Conservation (phyloP, 257 asterid genomes). For the Fraxinus cuspidata region DNA sequence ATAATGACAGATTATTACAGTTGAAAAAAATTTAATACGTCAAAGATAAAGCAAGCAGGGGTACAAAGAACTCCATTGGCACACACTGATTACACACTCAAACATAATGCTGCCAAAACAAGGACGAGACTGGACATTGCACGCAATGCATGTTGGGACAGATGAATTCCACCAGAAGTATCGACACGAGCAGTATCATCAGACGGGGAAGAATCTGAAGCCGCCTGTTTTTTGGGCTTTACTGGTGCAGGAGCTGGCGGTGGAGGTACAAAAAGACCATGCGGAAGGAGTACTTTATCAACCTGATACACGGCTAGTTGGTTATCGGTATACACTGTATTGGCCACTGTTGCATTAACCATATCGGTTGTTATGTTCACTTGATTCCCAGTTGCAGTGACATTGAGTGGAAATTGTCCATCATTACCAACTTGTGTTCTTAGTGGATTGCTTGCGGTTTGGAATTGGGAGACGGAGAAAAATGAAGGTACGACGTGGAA, state of each 20-base stretch:
- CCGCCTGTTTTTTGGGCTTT: conserved; percentile 27
- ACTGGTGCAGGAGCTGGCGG: conserved; percentile 61
- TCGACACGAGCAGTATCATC: conserved; percentile 1
- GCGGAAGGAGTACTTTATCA: conserved; percentile 53
- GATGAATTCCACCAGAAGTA: conserved; percentile 35
- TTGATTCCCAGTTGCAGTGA: conserved; percentile 42
- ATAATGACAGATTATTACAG: background rate
- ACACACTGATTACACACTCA: conserved; percentile 12
- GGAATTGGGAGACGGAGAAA: conserved; percentile 34
- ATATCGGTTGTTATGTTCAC: conserved; percentile 54
- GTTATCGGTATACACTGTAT: conserved; percentile 41
- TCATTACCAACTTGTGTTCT: conserved; percentile 51
- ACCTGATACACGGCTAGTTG: conserved; percentile 57
- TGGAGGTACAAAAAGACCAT: conserved; percentile 41
- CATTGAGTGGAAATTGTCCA: conserved; percentile 42
- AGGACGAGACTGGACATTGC: conserved; percentile 19
- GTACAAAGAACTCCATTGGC: background rate
- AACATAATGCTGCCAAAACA: conserved; percentile 18
- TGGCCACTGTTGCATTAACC: conserved; percentile 46
- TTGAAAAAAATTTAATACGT: no score
- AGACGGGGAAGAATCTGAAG: conserved; percentile 10
- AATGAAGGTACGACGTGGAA: conserved; percentile 41
- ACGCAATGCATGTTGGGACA: background rate
- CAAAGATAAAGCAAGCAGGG: background rate
- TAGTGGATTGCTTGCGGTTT: conserved; percentile 46